These are phyloP conservation scores for Myxozyma udenii DNA, from an alignment of 805 yeast species.

Conservation along the genomic window DNA sequence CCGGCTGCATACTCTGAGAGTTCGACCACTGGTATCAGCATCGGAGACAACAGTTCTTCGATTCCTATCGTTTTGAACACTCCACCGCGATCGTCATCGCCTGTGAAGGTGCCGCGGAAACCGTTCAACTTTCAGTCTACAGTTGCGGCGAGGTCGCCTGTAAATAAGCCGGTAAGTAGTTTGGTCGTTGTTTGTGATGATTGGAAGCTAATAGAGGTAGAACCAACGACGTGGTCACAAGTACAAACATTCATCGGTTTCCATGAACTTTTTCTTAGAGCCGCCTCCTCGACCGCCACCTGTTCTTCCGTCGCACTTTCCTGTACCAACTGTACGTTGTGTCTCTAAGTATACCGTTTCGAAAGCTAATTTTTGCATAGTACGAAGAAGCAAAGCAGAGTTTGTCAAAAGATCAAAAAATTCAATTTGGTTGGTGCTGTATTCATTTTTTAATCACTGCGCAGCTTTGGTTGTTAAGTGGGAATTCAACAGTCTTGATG, in stretches of 20 bases:
- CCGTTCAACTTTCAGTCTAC: conserved; percentile 38
- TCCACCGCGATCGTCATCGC: conserved; percentile 20
- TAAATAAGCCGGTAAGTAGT: conserved; percentile 22
- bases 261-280: conserved; percentile 93
- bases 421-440: conserved; percentile 56
- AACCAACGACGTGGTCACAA: conserved; percentile 81
- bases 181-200: not conserved
- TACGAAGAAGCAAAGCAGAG: conserved; percentile 59
- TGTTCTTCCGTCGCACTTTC: conserved; percentile 60
- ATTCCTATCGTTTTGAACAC: not conserved
- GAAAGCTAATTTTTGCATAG: conserved; percentile 15
- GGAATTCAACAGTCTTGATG: conserved; percentile 55
- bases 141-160: conserved; percentile 53
- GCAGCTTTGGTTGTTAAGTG: conserved; percentile 58
- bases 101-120: conserved; percentile 18
- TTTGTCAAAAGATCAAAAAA: conserved; percentile 55
- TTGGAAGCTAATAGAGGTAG: not conserved
- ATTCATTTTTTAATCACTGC: conserved; percentile 57
- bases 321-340: conserved; percentile 59
- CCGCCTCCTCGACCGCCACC: conserved; percentile 71
- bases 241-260: conserved; percentile 92
- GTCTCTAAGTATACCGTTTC: not conserved
- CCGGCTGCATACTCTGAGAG: not conserved
- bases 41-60: not conserved
- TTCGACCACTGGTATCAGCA: not conserved